Evolutionary conservation across 805 yeast genomes (phyloP).

Genomic region (Ogataea corticis): DNA sequence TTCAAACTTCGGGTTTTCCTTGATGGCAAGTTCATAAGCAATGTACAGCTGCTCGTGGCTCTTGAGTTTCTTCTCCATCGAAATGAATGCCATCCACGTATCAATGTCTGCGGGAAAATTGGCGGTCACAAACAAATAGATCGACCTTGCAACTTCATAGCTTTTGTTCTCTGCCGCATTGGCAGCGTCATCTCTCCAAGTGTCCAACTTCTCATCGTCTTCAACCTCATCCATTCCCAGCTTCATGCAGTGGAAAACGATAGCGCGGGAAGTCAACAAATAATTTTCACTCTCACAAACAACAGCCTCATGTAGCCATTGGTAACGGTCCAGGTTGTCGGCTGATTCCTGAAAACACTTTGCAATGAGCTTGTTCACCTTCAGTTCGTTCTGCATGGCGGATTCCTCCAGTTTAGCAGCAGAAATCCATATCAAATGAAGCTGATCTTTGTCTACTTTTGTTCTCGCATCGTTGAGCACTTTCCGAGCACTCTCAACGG

Average conservation of each 20-base stretch:
- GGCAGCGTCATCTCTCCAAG: constrained; percentile 41
- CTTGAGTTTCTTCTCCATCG: constrained; percentile 33
- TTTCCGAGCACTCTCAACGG: constrained; percentile 49
- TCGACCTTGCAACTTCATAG: constrained; percentile 44
- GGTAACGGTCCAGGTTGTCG: constrained; percentile 37
- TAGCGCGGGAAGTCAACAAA: constrained; percentile 50
- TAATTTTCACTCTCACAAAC: constrained; percentile 50
- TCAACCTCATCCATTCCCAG: constrained; percentile 25
- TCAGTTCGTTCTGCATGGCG: constrained; percentile 40
- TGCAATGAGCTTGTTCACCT: constrained; percentile 47
- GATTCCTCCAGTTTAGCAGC: constrained; percentile 70
- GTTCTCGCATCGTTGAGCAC: constrained; percentile 64
- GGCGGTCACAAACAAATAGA: constrained; percentile 47
- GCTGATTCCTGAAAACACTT: constrained; percentile 47
- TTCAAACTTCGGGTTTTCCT: constrained; percentile 48
- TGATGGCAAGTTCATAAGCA: constrained; percentile 55
- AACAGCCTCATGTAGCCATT: constrained; percentile 61
- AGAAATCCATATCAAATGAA: constrained; percentile 63
- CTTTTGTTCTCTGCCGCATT: constrained; percentile 25
- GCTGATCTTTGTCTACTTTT: constrained; percentile 45
- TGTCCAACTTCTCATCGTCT: constrained; percentile 25
- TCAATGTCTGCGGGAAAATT: constrained; percentile 46
- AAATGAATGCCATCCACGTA: constrained; percentile 51
- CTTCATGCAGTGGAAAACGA: constrained; percentile 47
- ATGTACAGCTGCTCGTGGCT: constrained; percentile 37